Percentiles rank a stretch among this genome's conserved stretches.
phyloP scores from a whole-genome alignment of 768 basidiomycete species.

The Roridomyces roridus region DNA sequence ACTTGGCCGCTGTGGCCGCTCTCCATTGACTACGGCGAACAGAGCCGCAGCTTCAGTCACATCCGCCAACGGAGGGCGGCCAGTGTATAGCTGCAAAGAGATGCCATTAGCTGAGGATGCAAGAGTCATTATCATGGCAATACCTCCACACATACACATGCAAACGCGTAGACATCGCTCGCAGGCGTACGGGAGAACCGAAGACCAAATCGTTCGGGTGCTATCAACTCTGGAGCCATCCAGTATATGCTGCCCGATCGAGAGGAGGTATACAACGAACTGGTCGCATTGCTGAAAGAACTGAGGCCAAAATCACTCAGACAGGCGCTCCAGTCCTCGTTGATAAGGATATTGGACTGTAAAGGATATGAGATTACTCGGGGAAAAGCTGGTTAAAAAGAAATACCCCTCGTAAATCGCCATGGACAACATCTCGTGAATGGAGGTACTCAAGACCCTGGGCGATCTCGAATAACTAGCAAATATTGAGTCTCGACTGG shows the following conservation, averaged over 20 bases:
- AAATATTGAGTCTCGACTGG: too few species aligned
- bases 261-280: background rate
- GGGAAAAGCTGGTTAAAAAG: background rate
- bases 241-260: slow-evolving; percentile 4
- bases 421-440: background rate
- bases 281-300: background rate
- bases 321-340: background rate
- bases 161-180: slow-evolving; percentile 17
- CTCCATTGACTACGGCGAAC: background rate
- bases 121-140: too few species aligned
- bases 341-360: slow-evolving; percentile 10
- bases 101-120: background rate
- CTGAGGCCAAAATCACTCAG: slow-evolving; percentile 11
- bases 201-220: background rate
- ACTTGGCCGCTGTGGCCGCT: background rate
- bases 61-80: background rate
- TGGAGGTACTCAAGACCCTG: slow-evolving; percentile 3
- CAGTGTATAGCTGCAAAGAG: background rate
- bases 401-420: slow-evolving; percentile 2
- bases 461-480: background rate
- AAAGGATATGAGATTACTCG: too few species aligned
- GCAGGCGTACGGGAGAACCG: slow-evolving; percentile 1
- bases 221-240: slow-evolving; percentile 12
- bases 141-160: slow-evolving; percentile 15
- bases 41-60: background rate